A percentile compares a stretch with the other conserved stretches of the same genome.
Conservation (phyloP, 2,329 filamentous ascomycete genomes). For the Pyrenophora teres region DNA sequence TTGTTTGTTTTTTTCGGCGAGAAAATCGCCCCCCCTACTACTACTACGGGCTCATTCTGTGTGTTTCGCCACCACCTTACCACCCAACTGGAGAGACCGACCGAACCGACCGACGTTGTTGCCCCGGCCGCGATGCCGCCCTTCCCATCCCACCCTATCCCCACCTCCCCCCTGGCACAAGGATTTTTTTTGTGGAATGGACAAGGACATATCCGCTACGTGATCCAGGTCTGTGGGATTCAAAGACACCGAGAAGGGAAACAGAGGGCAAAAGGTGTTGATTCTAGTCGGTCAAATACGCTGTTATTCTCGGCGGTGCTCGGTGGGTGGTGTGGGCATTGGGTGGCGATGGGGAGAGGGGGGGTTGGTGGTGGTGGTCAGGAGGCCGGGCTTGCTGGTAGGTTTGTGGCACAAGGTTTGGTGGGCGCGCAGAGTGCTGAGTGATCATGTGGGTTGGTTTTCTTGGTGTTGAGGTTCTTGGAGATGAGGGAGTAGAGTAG, state of each 20-base stretch:
- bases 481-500: no score
- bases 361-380: no score
- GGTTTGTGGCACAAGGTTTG: no score
- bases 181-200: conserved; percentile 1
- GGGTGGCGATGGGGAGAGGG: no score
- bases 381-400: no score
- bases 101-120: not conserved
- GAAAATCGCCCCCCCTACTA: not conserved
- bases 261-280: conserved; percentile 8
- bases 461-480: no score
- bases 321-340: conserved; percentile 1
- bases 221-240: no score
- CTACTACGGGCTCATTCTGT: not conserved
- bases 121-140: not conserved
- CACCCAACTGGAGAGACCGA: not conserved
- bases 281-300: conserved; percentile 18
- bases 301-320: conserved; percentile 13
- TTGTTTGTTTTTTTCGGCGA: not conserved
- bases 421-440: no score
- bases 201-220: not conserved
- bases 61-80: not conserved
- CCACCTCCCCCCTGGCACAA: not conserved
- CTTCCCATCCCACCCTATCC: no score
- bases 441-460: no score
- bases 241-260: conserved; percentile 6